Conservation (phyloP, 2,329 filamentous ascomycete genomes). For the Sporothrix inflata region DNA sequence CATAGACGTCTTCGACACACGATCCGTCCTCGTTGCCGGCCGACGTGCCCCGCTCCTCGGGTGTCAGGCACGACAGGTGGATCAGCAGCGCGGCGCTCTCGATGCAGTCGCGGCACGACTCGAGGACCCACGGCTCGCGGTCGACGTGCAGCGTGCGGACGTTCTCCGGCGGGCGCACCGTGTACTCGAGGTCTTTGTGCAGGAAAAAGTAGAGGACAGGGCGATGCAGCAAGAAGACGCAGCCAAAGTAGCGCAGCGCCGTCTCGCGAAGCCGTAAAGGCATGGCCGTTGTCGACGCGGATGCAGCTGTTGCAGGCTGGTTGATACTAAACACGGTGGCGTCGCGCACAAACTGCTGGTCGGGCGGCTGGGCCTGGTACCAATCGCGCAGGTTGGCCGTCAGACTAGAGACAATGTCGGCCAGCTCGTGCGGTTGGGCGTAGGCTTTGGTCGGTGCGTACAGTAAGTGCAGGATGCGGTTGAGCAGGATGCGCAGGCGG, state of each 20-base stretch:
- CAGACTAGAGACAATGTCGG: background rate
- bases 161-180: background rate
- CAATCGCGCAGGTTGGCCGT: background rate
- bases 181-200: background rate
- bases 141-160: background rate
- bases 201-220: slow-evolving; percentile 8
- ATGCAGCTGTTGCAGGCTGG: background rate
- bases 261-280: background rate
- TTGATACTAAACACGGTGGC: slow-evolving; percentile 7
- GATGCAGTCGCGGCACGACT: slow-evolving; percentile 17
- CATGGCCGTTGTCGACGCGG: background rate
- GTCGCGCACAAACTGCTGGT: slow-evolving; percentile 5
- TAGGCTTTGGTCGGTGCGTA: background rate
- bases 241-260: slow-evolving; percentile 11
- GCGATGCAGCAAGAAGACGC: slow-evolving; percentile 8
- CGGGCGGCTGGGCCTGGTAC: background rate
- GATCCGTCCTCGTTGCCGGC: background rate
- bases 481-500: background rate
- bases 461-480: background rate
- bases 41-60: background rate
- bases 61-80: background rate
- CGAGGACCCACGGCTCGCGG: slow-evolving; percentile 3
- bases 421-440: slow-evolving; percentile 4
- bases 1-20: background rate
- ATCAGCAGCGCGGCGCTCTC: slow-evolving; percentile 7